phyloP scores from a whole-genome alignment of 1,139 yeast species.

The Pichia sp. region DNA sequence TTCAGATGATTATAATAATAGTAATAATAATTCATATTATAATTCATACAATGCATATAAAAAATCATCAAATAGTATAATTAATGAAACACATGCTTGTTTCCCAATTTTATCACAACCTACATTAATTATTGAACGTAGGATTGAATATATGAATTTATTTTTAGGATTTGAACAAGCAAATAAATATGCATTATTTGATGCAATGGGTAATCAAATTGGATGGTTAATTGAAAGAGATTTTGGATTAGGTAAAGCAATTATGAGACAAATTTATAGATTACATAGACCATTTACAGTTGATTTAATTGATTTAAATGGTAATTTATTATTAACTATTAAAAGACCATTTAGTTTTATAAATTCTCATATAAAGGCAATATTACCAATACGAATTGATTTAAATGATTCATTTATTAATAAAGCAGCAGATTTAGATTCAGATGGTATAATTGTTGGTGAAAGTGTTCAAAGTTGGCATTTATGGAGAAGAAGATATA shows the following conservation, averaged over 20 bases:
- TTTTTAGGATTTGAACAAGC: conserved; percentile 87
- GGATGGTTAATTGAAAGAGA: conserved; percentile 82
- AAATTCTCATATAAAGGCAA: conserved; percentile 75
- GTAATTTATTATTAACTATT: conserved; percentile 62
- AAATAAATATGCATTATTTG: conserved; percentile 66
- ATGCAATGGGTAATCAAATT: conserved; percentile 60
- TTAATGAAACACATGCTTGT: conserved; percentile 37
- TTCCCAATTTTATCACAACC: conserved; percentile 42
- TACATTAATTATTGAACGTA: conserved; percentile 76
- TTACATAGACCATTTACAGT: conserved; percentile 82
- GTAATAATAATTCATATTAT: too few species aligned
- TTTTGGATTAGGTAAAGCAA: conserved; percentile 55
- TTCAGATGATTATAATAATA: not conserved
- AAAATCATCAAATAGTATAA: conserved; percentile 3
- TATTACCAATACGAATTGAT: conserved; percentile 38
- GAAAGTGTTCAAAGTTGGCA: conserved; percentile 92
- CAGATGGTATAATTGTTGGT: conserved; percentile 51
- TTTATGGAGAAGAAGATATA: conserved; percentile 80
- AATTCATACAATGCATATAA: not conserved
- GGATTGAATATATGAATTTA: conserved; percentile 78
- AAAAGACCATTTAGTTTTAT: conserved; percentile 78
- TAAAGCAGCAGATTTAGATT: conserved; percentile 1
- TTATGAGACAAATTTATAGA: conserved; percentile 73
- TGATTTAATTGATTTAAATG: conserved; percentile 66
- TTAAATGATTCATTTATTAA: too few species aligned